Evolutionary conservation across 768 basidiomycete genomes (phyloP).

Genomic region (Russula abietina): DNA sequence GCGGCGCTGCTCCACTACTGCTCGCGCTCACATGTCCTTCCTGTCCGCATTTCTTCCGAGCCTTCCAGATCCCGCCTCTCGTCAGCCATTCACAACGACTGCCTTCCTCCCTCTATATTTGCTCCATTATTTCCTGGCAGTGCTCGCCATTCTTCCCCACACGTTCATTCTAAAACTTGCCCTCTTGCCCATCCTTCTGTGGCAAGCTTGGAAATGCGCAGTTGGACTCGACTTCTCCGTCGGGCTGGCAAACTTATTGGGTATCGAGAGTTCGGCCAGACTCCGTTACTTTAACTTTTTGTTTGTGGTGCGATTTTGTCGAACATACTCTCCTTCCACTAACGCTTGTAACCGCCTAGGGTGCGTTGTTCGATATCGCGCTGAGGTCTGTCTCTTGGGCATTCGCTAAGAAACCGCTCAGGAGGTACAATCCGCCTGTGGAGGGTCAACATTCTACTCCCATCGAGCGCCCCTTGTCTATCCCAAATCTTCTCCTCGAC

Average conservation of each 20-base stretch:
- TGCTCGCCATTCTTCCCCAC: conserved; percentile 19
- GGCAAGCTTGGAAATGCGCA: conserved; percentile 10
- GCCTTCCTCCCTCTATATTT: conserved; percentile 6
- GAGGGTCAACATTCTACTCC: too few species aligned
- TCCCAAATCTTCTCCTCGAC: conserved; percentile 16
- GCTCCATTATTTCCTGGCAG: conserved; percentile 4
- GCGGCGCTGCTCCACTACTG: too few species aligned
- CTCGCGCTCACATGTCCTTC: not conserved
- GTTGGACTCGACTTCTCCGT: conserved; percentile 5
- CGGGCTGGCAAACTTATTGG: too few species aligned
- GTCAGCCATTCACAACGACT: conserved; percentile 6
- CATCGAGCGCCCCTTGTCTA: too few species aligned
- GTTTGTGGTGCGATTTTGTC: conserved; percentile 11
- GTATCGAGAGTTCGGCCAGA: not conserved
- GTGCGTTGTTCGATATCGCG: not conserved
- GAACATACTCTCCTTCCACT: too few species aligned
- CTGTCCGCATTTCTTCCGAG: not conserved
- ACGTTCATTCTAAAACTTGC: conserved; percentile 2
- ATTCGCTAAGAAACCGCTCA: not conserved
- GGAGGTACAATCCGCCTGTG: conserved; percentile 3
- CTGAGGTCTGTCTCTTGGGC: conserved; percentile 17
- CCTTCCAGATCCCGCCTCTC: conserved; percentile 10
- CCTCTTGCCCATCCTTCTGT: conserved; percentile 11
- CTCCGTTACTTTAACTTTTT: conserved; percentile 4
- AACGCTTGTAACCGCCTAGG: not conserved